These are phyloP conservation scores for Colletotrichum lindemuthianum DNA, from an alignment of 2,329 filamentous ascomycete species.

Conservation along the genomic window DNA sequence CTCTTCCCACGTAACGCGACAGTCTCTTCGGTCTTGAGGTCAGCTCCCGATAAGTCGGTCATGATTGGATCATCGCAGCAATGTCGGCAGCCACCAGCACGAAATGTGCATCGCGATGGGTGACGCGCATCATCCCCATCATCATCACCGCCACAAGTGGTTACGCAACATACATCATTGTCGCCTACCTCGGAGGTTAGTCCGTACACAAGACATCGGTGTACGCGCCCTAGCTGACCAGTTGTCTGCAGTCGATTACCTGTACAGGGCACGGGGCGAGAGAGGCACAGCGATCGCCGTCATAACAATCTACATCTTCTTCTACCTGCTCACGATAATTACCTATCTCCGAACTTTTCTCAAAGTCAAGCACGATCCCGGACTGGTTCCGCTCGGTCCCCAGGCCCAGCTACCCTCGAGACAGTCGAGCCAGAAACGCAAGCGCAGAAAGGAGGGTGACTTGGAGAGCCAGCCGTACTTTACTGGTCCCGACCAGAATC, in stretches of 20 bases:
- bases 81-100: constrained; percentile 43
- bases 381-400: constrained; percentile 72
- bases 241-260: constrained; percentile 70
- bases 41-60: constrained; percentile 8
- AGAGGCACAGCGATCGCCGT: constrained; percentile 72
- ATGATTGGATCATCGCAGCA: constrained; percentile 15
- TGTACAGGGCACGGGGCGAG: constrained; percentile 63
- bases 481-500: constrained; percentile 54
- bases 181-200: constrained; percentile 75
- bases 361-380: constrained; percentile 76
- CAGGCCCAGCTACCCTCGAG: constrained; percentile 31
- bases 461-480: constrained; percentile 48
- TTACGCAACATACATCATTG: constrained; percentile 77
- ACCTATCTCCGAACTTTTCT: constrained; percentile 79
- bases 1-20: background rate
- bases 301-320: constrained; percentile 76
- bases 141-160: constrained; percentile 73
- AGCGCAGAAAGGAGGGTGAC: constrained; percentile 42
- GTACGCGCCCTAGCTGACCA: too few species aligned
- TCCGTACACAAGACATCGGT: constrained; percentile 31
- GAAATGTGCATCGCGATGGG: constrained; percentile 63
- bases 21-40: background rate
- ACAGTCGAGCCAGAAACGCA: constrained; percentile 37
- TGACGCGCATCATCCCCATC: constrained; percentile 74
- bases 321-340: constrained; percentile 72